Evolutionary conservation across 768 basidiomycete genomes (phyloP).

Genomic region (Chalciporus piperatus): DNA sequence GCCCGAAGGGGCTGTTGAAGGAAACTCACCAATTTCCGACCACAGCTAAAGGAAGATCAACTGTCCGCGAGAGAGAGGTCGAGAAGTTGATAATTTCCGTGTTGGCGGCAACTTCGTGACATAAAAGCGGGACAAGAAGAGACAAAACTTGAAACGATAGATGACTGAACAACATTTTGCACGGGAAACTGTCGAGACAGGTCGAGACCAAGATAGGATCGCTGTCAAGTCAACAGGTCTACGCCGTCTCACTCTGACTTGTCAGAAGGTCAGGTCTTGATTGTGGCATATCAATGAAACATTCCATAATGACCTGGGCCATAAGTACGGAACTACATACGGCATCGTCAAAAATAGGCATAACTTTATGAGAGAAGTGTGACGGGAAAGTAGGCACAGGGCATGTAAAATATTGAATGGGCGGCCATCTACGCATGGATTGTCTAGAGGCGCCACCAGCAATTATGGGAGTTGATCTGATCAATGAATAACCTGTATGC

Average conservation of each 20-base stretch:
- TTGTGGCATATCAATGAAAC: conserved; percentile 11
- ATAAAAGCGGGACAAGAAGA: conserved; percentile 18
- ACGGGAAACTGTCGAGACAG: conserved; percentile 12
- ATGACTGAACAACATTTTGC: conserved; percentile 10
- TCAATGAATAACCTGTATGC: no score
- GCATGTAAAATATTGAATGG: neutral
- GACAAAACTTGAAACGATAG: conserved; percentile 13
- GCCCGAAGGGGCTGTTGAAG: conserved; percentile 15
- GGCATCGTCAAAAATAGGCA: neutral
- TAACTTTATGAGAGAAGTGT: neutral
- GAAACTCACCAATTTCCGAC: conserved; percentile 31
- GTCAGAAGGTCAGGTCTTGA: neutral
- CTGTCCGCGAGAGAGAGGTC: conserved; percentile 23
- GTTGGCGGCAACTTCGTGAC: conserved; percentile 42
- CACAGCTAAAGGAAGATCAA: conserved; percentile 15
- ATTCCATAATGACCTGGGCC: conserved; percentile 18
- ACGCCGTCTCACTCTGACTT: conserved; percentile 7
- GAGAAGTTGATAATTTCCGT: conserved; percentile 66
- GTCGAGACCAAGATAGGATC: neutral
- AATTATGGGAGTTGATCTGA: neutral
- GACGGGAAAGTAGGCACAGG: neutral
- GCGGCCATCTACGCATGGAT: conserved; percentile 18
- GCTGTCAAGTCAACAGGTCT: conserved; percentile 18
- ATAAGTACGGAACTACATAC: neutral
- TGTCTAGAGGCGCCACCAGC: conserved; percentile 12